Evolutionary conservation across 345 rosid species (phyloP), one percentile per base, ranked within the genome.

Genomic region (Melaleuca quinquenervia): DNA sequence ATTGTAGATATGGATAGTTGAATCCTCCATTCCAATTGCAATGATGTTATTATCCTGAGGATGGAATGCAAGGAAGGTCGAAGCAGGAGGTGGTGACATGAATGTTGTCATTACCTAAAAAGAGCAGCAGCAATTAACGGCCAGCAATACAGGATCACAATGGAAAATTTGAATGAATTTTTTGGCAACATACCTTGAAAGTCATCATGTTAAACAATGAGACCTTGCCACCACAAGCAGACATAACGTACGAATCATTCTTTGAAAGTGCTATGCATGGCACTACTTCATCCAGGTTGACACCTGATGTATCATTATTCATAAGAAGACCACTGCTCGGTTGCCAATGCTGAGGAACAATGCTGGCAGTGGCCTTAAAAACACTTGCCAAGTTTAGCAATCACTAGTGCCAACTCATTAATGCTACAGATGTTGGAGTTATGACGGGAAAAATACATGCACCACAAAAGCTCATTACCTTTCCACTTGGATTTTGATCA

Each of bases 11-110:
- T 94, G 96, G 87, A 96, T 96, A 7, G 94, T 91, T 45, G 99
- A 94, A 91, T 95, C 98, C 89, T 96, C 98, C 98, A 94, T 94
- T 87, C 99, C 99, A 62, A 96, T 92, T 84, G 99, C 99, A 82
- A 95, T 92, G 84, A 96, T 91, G 89, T 96, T 96, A 87, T 96
- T 94, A 87, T 96, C 99, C 88, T 90, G 94, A 84, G 98, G 98
- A 87, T 96, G 95, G 87, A 96, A 96, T 52, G 99, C 99, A 78
- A 96, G 91, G 90, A 92, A 96, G 64, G 99, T 94, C 82, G 99
- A 92, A 51, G 96, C 91, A 2, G 98, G 98, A n/a, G 98, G 96
- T 41, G 98, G 95, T 24, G 94, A 76, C 96, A 93, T 93, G 94
- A 96, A 96, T 60, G 95, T 94, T 85, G 96, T 93, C 99, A 96